Conservation (phyloP, 202 grass and related monocot genomes). For the Miscanthus sacchariflorus region DNA sequence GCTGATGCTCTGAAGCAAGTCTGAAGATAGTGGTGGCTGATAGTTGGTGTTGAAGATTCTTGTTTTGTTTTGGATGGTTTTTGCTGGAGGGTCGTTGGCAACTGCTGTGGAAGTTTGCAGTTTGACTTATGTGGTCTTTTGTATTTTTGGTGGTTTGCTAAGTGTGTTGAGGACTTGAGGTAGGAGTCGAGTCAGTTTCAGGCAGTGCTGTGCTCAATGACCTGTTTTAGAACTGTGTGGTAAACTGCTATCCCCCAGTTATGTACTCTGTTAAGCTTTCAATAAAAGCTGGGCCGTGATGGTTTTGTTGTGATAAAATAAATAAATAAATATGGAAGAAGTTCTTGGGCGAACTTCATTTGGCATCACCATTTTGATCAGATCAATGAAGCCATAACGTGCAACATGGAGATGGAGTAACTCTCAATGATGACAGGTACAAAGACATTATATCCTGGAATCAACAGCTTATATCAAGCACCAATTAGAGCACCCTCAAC, state of each 20-base stretch:
- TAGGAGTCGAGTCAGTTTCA: neutral
- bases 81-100: neutral
- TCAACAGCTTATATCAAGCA: neutral
- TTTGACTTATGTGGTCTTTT: neutral
- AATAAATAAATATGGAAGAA: neutral
- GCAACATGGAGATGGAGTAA: neutral
- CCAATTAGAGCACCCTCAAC: too few relatives aligned
- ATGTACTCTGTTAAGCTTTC: too few relatives aligned
- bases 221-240: neutral
- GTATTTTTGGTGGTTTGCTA: neutral
- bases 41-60: neutral
- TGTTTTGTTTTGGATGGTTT: neutral
- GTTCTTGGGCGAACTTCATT: neutral
- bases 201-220: neutral
- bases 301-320: neutral
- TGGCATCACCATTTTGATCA: neutral
- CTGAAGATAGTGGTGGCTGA: neutral
- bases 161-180: neutral
- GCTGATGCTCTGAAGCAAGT: neutral
- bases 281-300: neutral
- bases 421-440: neutral
- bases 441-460: conserved; percentile 11
- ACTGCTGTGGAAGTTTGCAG: neutral
- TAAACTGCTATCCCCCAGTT: neutral
- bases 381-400: neutral